Evolutionary conservation across 164 flowering plant species (phyloP).

Genomic region (Cinnamomum micranthum): DNA sequence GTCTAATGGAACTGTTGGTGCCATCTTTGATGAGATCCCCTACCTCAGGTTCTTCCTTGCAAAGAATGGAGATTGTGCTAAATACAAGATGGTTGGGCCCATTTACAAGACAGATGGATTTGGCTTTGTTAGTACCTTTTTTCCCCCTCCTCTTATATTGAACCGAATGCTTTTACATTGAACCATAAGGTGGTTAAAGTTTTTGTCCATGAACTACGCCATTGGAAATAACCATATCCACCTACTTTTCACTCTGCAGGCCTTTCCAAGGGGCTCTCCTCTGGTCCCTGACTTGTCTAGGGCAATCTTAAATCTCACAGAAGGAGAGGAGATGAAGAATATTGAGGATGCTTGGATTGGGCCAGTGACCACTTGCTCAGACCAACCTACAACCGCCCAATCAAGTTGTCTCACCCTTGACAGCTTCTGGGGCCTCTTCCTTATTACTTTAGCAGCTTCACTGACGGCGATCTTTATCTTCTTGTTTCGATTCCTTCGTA

Average conservation of each 20-base stretch:
- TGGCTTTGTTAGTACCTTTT: slow-evolving; percentile 44
- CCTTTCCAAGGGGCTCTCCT: slow-evolving; percentile 38
- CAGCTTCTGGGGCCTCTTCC: slow-evolving; percentile 16
- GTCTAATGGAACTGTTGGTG: slow-evolving; percentile 34
- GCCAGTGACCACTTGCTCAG: neutral
- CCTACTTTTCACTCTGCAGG: slow-evolving; percentile 25
- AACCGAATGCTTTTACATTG: neutral
- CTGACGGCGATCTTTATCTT: slow-evolving; percentile 6
- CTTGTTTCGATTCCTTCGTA: neutral
- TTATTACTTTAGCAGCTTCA: slow-evolving; percentile 9
- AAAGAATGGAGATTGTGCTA: slow-evolving; percentile 16
- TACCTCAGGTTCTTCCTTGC: slow-evolving; percentile 35
- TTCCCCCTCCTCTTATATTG: neutral
- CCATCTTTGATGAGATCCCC: slow-evolving; percentile 48
- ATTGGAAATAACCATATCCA: neutral
- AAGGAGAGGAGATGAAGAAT: slow-evolving; percentile 2
- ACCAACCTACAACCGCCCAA: neutral
- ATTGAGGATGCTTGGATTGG: slow-evolving; percentile 10
- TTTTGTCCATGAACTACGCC: no score
- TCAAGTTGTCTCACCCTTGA: slow-evolving; percentile 10
- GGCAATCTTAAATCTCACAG: slow-evolving; percentile 17
- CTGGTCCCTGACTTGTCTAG: slow-evolving; percentile 22
- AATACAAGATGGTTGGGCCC: slow-evolving; percentile 36
- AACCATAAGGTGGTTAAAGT: neutral
- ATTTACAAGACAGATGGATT: slow-evolving; percentile 38